A percentile compares a stretch with the other conserved stretches of the same genome.
phyloP scores from a whole-genome alignment of 1,139 yeast genomes.

The Blastobotrys serpentis region DNA sequence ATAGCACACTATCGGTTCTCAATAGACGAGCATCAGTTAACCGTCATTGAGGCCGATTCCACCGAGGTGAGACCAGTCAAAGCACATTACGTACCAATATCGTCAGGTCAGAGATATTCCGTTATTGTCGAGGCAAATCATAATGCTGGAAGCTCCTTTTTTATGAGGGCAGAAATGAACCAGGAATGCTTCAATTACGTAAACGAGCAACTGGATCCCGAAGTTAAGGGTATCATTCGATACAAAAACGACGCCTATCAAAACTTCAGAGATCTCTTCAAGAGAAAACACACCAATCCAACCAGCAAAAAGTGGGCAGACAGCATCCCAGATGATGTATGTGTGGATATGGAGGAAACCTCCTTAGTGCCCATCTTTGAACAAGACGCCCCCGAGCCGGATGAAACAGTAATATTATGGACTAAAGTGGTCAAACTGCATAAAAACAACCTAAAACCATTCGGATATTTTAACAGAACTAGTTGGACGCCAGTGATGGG shows the following conservation, averaged over 20 bases:
- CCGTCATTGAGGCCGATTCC: conserved; percentile 69
- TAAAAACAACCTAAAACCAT: conserved; percentile 26
- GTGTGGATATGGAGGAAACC: conserved; percentile 23
- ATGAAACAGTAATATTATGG: conserved; percentile 21
- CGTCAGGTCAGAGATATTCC: conserved; percentile 77
- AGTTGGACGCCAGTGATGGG: conserved; percentile 31
- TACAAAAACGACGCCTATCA: too few relatives aligned
- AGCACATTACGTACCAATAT: conserved; percentile 57
- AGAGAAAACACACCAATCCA: conserved; percentile 6
- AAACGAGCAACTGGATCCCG: conserved; percentile 23
- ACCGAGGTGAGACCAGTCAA: conserved; percentile 55
- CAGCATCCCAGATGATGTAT: conserved; percentile 18
- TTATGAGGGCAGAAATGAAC: conserved; percentile 26
- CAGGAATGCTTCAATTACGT: conserved; percentile 27
- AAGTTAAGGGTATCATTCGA: conserved; percentile 22
- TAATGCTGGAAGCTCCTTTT: conserved; percentile 15
- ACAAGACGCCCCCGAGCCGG: conserved; percentile 23
- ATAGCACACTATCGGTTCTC: conserved; percentile 32
- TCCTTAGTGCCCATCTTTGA: conserved; percentile 19
- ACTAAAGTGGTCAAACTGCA: conserved; percentile 28
- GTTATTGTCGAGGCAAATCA: conserved; percentile 47
- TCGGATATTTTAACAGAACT: conserved; percentile 30
- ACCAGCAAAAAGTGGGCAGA: conserved; percentile 22
- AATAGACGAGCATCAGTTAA: conserved; percentile 47
- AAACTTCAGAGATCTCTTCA: too few relatives aligned